These are phyloP conservation scores for Stachybotrys chartarum DNA, from an alignment of 2,329 filamentous ascomycete species.

Conservation along the genomic window DNA sequence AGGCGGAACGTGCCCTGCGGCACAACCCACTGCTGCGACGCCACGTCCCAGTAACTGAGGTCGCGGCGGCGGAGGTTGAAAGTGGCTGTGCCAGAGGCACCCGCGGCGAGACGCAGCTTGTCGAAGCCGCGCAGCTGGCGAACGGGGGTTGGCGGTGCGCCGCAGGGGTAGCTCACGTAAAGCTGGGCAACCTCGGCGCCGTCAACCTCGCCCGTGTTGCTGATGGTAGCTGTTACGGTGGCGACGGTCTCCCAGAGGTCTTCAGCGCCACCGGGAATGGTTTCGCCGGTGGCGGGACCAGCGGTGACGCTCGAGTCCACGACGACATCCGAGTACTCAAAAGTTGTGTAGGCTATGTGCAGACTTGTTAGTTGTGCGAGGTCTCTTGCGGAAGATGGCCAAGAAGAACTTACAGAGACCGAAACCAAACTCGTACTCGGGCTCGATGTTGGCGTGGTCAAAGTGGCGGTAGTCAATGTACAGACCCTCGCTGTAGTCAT, in stretches of 20 bases:
- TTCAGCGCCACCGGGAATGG: not conserved
- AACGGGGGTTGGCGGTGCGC: slow-evolving; percentile 23
- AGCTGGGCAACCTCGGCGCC: slow-evolving; percentile 48
- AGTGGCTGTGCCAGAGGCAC: slow-evolving; percentile 44
- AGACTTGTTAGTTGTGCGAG: not conserved
- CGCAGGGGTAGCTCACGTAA: slow-evolving; percentile 42
- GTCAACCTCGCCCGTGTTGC: slow-evolving; percentile 50
- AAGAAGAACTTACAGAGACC: slow-evolving; percentile 34
- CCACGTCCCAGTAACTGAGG: slow-evolving; percentile 59
- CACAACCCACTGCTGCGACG: not conserved
- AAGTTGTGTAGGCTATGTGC: slow-evolving; percentile 47
- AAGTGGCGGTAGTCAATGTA: slow-evolving; percentile 50
- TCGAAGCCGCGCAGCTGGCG: slow-evolving; percentile 55
- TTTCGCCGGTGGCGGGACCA: not conserved
- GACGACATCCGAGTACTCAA: slow-evolving; percentile 28
- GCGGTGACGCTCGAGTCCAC: not conserved
- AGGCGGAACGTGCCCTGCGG: not conserved
- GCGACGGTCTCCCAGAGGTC: not conserved
- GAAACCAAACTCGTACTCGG: slow-evolving; percentile 47
- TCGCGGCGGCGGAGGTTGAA: slow-evolving; percentile 53
- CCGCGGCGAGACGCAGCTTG: slow-evolving; percentile 52
- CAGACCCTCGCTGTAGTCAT: slow-evolving; percentile 55
- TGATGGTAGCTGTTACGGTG: slow-evolving; percentile 39
- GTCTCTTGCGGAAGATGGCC: slow-evolving; percentile 38
- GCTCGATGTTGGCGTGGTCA: slow-evolving; percentile 35